A percentile compares a stretch with the other conserved stretches of the same genome.
These are phyloP conservation scores for Wallemia hederae DNA, from an alignment of 1,284 basidiomycete species.

Conservation along the genomic window DNA sequence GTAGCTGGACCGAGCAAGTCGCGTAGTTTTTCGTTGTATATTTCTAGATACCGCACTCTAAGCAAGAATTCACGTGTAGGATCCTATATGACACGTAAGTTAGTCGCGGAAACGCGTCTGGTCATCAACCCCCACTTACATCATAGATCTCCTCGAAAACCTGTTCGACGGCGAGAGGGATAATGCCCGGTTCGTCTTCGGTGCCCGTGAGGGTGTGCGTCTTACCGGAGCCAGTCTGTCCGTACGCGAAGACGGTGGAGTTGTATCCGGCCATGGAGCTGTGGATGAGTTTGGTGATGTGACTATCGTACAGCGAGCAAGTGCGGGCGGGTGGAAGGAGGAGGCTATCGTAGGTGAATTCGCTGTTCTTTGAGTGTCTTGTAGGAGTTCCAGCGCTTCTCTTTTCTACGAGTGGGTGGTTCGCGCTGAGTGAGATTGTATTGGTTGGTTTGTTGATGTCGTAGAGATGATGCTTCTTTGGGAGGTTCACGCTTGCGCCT, in stretches of 20 bases:
- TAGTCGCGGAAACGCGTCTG: background rate
- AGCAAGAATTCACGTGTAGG: slow-evolving; percentile 18
- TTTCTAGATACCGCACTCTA: slow-evolving; percentile 23
- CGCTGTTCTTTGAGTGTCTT: slow-evolving; percentile 4
- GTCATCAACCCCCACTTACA: slow-evolving; percentile 11
- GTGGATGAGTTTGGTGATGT: slow-evolving; percentile 22
- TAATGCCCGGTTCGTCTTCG: slow-evolving; percentile 22
- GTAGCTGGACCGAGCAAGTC: slow-evolving; percentile 17
- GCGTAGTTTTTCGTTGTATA: slow-evolving; percentile 27
- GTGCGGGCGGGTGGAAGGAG: slow-evolving; percentile 17
- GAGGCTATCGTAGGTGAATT: slow-evolving; percentile 12
- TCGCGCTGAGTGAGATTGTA: slow-evolving; percentile 4
- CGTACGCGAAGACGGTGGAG: slow-evolving; percentile 19
- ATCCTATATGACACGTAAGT: slow-evolving; percentile 9
- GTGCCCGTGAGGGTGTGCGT: slow-evolving; percentile 20
- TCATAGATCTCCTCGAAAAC: slow-evolving; percentile 22
- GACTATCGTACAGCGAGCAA: slow-evolving; percentile 18
- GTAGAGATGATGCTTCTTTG: slow-evolving; percentile 7
- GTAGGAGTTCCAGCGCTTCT: slow-evolving; percentile 4
- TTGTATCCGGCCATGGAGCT: slow-evolving; percentile 27
- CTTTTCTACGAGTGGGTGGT: slow-evolving; percentile 9
- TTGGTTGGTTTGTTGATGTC: slow-evolving; percentile 1
- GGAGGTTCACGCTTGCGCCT: background rate
- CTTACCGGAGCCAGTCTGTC: slow-evolving; percentile 21
- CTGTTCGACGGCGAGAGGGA: slow-evolving; percentile 24